phyloP scores from a whole-genome alignment of 2,329 filamentous ascomycete species.

The Colletotrichum coccodes region DNA sequence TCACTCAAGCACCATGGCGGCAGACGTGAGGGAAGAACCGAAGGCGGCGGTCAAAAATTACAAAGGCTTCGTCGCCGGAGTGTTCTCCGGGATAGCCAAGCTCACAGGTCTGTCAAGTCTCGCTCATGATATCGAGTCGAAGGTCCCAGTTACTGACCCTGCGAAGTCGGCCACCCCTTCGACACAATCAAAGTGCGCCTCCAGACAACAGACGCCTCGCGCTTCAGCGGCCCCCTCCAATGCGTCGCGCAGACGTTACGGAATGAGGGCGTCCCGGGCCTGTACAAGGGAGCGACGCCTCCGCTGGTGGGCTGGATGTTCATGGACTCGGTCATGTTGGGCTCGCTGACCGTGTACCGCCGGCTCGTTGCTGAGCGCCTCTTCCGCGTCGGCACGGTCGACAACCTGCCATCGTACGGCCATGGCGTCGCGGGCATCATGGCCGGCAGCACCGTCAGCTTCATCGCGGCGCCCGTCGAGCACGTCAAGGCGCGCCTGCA shows the following conservation, averaged over 20 bases:
- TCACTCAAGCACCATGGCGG: constrained; percentile 25
- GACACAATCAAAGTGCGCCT: constrained; percentile 97
- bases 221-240: constrained; percentile 87
- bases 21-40: constrained; percentile 43
- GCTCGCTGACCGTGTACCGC: constrained; percentile 90
- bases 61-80: constrained; percentile 96
- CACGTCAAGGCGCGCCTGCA: constrained; percentile 95
- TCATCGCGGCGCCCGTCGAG: constrained; percentile 93
- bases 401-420: constrained; percentile 75
- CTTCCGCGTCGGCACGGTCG: constrained; percentile 62
- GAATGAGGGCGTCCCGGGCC: constrained; percentile 83
- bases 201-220: constrained; percentile 81
- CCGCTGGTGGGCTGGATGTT: constrained; percentile 97
- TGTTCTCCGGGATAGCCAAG: constrained; percentile 94
- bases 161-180: constrained; percentile 76
- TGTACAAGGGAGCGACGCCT: constrained; percentile 95
- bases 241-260: constrained; percentile 86
- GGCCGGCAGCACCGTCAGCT: constrained; percentile 89
- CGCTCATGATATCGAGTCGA: not conserved
- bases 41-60: constrained; percentile 68
- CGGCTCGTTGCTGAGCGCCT: constrained; percentile 83
- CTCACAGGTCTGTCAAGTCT: constrained; percentile 65
- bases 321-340: constrained; percentile 93
- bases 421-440: constrained; percentile 90
- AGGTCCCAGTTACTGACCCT: not conserved